Conservation (phyloP, 768 basidiomycete species). For the Termitomyces sp. region DNA sequence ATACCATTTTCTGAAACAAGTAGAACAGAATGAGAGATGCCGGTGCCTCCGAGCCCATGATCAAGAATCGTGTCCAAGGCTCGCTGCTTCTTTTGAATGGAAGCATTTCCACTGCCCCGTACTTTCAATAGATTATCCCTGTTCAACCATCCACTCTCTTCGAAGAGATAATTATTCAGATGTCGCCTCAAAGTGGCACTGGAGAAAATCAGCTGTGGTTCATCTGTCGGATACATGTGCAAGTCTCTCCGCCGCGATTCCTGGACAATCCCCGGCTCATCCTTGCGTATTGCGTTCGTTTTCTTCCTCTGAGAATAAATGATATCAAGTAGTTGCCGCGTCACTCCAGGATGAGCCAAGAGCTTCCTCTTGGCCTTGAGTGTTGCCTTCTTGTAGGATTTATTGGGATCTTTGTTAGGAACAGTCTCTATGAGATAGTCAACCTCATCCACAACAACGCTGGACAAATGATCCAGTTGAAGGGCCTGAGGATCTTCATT, state of each 20-base stretch:
- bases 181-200: constrained; percentile 65
- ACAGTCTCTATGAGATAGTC: constrained; percentile 62
- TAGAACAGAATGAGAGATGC: constrained; percentile 48
- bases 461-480: constrained; percentile 40
- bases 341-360: constrained; percentile 50
- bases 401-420: constrained; percentile 34
- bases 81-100: background rate
- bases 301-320: constrained; percentile 39
- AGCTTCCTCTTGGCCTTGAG: constrained; percentile 35
- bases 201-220: constrained; percentile 60
- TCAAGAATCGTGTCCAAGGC: constrained; percentile 2
- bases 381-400: constrained; percentile 27
- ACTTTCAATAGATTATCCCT: constrained; percentile 35
- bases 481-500: constrained; percentile 36
- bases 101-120: constrained; percentile 17
- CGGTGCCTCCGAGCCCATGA: constrained; percentile 15
- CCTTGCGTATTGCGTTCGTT: constrained; percentile 19
- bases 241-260: constrained; percentile 11
- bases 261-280: constrained; percentile 17
- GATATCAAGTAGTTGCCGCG: constrained; percentile 51
- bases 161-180: constrained; percentile 46
- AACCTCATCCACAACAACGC: constrained; percentile 70
- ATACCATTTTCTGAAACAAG: constrained; percentile 54
- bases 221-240: constrained; percentile 8
- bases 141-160: constrained; percentile 55